Evolutionary conservation across 108 stramenopile genomes (phyloP), one percentile per base, ranked within the genome.

Genomic region (Pseudonitzschia delicatissima): DNA sequence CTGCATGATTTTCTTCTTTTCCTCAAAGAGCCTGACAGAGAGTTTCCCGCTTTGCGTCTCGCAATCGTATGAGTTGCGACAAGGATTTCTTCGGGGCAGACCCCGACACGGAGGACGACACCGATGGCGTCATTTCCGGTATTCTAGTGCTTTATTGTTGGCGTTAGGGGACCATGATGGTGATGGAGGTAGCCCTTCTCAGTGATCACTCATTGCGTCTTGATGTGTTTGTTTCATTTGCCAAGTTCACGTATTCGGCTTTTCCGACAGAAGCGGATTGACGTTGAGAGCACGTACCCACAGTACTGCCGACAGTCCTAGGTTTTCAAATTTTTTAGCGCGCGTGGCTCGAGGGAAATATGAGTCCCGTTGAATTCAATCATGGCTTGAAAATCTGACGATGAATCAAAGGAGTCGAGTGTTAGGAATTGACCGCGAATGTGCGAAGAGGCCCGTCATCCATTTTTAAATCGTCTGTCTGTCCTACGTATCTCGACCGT

Each of bases 1-100:
- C 25, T 62, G 40, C 32, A 77, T 62, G 23, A 86, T 73, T 11
- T 68, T 74, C n/a, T 76, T 65, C 47, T 67, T 79, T 48, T 74
- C 62, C 27, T 75, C 64, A 57, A 73, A 73, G 26, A 79, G 36
- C 2, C 40, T n/a, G 52, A 17, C 23, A 33, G 8, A 70, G 12
- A 26, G 33, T 37, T 39, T 66, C 23, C 25, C 78, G 57, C 48
- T 72, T 75, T 12, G 15, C 17, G 25, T 79, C 70, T 25, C 78
- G 74, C 45, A 37, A 11, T 28, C 31, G 44, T 28, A 63, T 47
- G 5, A 72, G 65, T 9, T 35, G 44, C 3, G 71, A 72, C 64
- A 72, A 34, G 17, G 62, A 29, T 48, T 21, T 23, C 2, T n/a
- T n/a, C n/a, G n/a, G n/a, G n/a, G n/a, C n/a, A 18, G 18, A 12